Percentiles rank a stretch among this genome's conserved stretches.
Evolutionary conservation across 208 protist species (phyloP).

Genomic region (Endotrypanum monterogeii): DNA sequence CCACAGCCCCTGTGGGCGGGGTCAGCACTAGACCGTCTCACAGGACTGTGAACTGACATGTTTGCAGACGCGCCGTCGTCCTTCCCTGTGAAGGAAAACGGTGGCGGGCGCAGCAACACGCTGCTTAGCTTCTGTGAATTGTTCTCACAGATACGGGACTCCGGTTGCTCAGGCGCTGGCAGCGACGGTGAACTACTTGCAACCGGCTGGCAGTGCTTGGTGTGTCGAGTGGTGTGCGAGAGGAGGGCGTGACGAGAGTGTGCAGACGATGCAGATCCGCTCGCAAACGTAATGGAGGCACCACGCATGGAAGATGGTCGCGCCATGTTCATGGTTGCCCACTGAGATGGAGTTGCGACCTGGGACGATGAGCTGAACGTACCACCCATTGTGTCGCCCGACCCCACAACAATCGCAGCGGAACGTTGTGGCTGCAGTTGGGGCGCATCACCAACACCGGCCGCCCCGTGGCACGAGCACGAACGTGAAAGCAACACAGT

Average conservation of each 20-base stretch:
- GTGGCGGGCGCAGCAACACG: constrained; percentile 7
- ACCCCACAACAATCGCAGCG: constrained; percentile 2
- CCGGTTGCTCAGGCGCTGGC: constrained; percentile 3
- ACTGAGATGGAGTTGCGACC: not conserved
- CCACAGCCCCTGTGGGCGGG: not conserved
- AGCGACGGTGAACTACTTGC: constrained; percentile 11
- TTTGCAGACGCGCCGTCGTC: not conserved
- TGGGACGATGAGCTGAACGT: constrained; percentile 7
- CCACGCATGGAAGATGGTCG: constrained; percentile 30
- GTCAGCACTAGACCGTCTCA: not conserved
- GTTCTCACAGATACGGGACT: not conserved
- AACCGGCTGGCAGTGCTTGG: constrained; percentile 21
- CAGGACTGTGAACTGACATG: constrained; percentile 4
- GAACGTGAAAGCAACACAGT: constrained; percentile 9
- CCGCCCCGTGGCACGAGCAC: not conserved
- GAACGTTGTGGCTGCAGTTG: constrained; percentile 9
- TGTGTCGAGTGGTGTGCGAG: constrained; percentile 8
- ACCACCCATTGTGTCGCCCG: not conserved
- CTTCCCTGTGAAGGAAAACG: not conserved
- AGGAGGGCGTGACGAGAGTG: constrained; percentile 14
- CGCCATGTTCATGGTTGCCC: constrained; percentile 15
- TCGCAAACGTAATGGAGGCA: constrained; percentile 25
- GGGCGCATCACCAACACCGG: not conserved
- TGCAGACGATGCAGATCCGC: constrained; percentile 14
- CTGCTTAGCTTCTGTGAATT: not conserved